Evolutionary conservation across 2,329 filamentous ascomycete genomes (phyloP), one percentile per base, ranked within the genome.

Genomic region (Diplodia corticola): DNA sequence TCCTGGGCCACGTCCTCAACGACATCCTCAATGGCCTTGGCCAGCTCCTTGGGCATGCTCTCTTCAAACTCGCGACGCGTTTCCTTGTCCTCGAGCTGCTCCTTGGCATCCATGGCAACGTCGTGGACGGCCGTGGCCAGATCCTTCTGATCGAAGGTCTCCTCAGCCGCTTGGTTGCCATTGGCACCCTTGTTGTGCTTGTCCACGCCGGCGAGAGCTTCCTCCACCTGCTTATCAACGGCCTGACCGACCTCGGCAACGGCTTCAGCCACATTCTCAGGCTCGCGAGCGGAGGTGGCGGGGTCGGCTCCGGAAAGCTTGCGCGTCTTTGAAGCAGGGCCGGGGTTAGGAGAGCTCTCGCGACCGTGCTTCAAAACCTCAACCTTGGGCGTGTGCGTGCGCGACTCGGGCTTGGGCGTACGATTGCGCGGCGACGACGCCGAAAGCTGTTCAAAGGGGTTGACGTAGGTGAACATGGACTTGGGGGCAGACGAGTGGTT

Each of bases 201-300:
- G 63, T 86, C 81, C 22, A 74, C 73, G 40, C 85, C 80, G 55
- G 84, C 86, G 65, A 92, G 78, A 53, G 89, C 88, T 73, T 90
- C 85, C 71, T 88, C 87, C 2, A 90, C 88, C 72, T 88, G 80
- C 69, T 85, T 83, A 63, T 85, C 82, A 51, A 86, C 83, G 70
- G 85, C 79, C 68, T 82, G 80, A 50, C 89, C 90, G 69, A 93
- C 81, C 49, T 88, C 88, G 69, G 82, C 85, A 48, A 93, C 82
- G 28, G 90, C 88, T 65, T 91, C 87, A 22, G 89, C 83, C 33
- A 95, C 90, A 59, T 88, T 90, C 76, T 92, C 89, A 70, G 73
- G 76, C 59, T 53, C 61, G 55, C 35, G 70, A n/a, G 33, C 35
- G 17, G 66, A 57, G 69, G 37, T 66, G 70, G 70, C 33, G 59